A percentile compares a stretch with the other conserved stretches of the same genome.
These are phyloP conservation scores for Pichia ethanolica DNA, from an alignment of 805 yeast genomes.

Conservation along the genomic window DNA sequence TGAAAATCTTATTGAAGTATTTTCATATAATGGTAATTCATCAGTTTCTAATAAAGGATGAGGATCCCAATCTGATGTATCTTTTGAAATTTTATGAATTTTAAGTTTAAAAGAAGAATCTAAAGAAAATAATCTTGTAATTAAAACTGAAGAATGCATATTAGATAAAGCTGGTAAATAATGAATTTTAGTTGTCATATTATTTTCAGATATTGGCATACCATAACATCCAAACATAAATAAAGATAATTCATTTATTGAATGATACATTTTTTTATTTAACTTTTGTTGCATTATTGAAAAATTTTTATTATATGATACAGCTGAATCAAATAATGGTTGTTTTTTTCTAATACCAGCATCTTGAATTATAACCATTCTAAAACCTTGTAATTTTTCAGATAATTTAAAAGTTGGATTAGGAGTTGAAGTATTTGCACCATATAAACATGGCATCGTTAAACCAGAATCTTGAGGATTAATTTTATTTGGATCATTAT, in stretches of 20 bases:
- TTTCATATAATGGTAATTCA: constrained; percentile 14
- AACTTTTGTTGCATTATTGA: constrained; percentile 11
- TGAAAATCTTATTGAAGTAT: constrained; percentile 31
- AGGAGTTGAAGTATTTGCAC: constrained; percentile 8
- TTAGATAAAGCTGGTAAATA: constrained; percentile 34
- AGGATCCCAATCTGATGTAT: constrained; percentile 34
- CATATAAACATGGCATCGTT: constrained; percentile 7
- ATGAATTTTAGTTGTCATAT: constrained; percentile 40
- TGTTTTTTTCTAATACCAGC: constrained; percentile 42
- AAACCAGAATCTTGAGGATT: neutral
- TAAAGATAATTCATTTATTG: constrained; percentile 38
- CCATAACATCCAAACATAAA: constrained; percentile 52
- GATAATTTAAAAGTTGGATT: constrained; percentile 16
- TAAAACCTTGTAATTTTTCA: constrained; percentile 24
- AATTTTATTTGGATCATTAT: neutral
- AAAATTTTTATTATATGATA: constrained; percentile 10
- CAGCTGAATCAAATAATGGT: constrained; percentile 41
- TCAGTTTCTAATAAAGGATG: constrained; percentile 32
- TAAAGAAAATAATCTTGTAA: constrained; percentile 38
- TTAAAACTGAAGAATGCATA: constrained; percentile 33
- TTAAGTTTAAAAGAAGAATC: constrained; percentile 19
- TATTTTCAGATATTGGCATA: constrained; percentile 39
- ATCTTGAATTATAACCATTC: constrained; percentile 44
- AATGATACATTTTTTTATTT: constrained; percentile 32
- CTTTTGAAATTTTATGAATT: constrained; percentile 1